These are phyloP conservation scores for Prinsepia uniflora DNA, from an alignment of 306 rosid species.

Conservation along the genomic window DNA sequence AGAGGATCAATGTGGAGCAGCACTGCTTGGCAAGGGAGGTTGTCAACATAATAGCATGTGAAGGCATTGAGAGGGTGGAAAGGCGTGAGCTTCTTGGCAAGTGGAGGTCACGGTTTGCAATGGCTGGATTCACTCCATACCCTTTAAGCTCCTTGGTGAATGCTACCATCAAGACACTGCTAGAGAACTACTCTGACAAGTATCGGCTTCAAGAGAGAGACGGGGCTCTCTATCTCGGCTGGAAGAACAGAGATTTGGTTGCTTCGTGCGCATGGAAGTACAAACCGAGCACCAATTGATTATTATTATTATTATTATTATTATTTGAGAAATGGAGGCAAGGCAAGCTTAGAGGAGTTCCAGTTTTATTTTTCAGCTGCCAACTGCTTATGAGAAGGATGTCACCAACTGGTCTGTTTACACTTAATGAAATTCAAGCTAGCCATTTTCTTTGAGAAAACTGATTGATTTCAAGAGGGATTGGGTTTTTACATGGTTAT, in stretches of 20 bases:
- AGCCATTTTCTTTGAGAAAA: conserved; percentile 1
- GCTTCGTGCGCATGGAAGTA: conserved; percentile 96
- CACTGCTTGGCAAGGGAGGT: conserved; percentile 91
- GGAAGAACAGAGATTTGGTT: conserved; percentile 94
- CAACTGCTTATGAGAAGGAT: conserved; percentile 15
- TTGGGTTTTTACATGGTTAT: neutral
- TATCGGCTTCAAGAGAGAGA: conserved; percentile 79
- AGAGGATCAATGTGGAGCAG: conserved; percentile 89
- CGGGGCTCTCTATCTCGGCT: conserved; percentile 90
- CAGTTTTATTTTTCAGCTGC: conserved; percentile 4
- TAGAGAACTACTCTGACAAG: conserved; percentile 62
- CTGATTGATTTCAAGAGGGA: conserved; percentile 3
- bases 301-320: too few relatives aligned
- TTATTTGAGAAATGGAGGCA: too few relatives aligned
- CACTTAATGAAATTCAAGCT: neutral
- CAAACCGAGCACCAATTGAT: conserved; percentile 22
- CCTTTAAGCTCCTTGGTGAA: conserved; percentile 88
- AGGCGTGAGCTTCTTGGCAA: conserved; percentile 87
- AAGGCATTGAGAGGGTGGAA: conserved; percentile 88
- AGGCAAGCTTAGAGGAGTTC: conserved; percentile 10
- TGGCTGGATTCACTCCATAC: conserved; percentile 94
- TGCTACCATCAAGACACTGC: conserved; percentile 75
- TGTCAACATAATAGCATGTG: conserved; percentile 94
- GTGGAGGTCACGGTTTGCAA: conserved; percentile 72
- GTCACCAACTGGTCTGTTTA: neutral